Percentiles rank a stretch among this genome's conserved stretches.
phyloP scores from a whole-genome alignment of 2,329 filamentous ascomycete genomes.

The Ascochyta fabae region DNA sequence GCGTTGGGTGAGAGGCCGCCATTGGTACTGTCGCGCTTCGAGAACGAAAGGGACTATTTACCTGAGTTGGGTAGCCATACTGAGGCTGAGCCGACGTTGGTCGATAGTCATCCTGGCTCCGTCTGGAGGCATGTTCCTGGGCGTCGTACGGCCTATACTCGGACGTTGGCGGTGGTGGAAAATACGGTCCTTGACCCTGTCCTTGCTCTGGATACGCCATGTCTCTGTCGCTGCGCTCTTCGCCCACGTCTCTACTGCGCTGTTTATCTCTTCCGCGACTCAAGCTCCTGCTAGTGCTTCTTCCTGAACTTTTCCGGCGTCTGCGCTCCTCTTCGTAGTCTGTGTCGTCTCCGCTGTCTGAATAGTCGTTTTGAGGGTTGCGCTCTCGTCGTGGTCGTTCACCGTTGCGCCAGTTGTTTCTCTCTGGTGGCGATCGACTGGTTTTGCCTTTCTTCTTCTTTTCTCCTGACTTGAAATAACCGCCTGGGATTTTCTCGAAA shows the following conservation, averaged over 20 bases:
- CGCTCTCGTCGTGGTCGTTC: slow-evolving; percentile 36
- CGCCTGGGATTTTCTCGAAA: slow-evolving; percentile 48
- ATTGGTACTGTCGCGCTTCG: slow-evolving; percentile 37
- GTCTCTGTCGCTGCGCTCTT: slow-evolving; percentile 29
- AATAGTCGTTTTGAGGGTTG: slow-evolving; percentile 36
- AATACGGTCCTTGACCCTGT: slow-evolving; percentile 34
- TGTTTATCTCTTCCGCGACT: slow-evolving; percentile 39
- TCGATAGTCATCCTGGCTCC: slow-evolving; percentile 30
- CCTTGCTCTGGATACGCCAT: slow-evolving; percentile 40
- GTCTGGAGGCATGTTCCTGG: slow-evolving; percentile 40
- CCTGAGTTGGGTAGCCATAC: slow-evolving; percentile 43
- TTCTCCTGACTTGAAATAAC: slow-evolving; percentile 45
- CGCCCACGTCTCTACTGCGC: slow-evolving; percentile 34
- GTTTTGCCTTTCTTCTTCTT: slow-evolving; percentile 36
- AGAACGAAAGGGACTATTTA: slow-evolving; percentile 44
- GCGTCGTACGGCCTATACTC: slow-evolving; percentile 47
- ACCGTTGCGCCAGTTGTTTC: slow-evolving; percentile 23
- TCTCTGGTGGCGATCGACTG: slow-evolving; percentile 23
- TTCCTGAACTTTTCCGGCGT: slow-evolving; percentile 37
- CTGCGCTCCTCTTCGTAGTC: slow-evolving; percentile 41
- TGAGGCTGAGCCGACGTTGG: slow-evolving; percentile 34
- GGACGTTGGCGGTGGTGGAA: slow-evolving; percentile 41
- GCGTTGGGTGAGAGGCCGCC: slow-evolving; percentile 29
- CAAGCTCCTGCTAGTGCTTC: slow-evolving; percentile 30
- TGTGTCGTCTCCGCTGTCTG: slow-evolving; percentile 39